Conservation (phyloP, 2,329 filamentous ascomycete genomes). For the Beauveria sp. region DNA sequence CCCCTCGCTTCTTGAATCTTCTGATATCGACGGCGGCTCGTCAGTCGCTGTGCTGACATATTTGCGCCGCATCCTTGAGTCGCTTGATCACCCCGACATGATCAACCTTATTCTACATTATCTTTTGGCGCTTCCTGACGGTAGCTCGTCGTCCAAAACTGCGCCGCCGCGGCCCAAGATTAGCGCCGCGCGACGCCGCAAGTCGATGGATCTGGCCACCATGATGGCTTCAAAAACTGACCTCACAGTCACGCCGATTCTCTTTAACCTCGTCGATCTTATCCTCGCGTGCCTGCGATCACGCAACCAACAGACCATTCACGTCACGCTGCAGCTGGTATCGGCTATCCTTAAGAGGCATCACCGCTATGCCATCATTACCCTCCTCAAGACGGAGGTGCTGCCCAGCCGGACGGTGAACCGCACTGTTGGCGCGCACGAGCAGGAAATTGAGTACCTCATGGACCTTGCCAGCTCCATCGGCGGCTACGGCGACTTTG, state of each 20-base stretch:
- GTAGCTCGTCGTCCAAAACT: conserved; percentile 25
- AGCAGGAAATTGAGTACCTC: conserved; percentile 66
- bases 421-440: conserved; percentile 65
- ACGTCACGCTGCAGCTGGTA: conserved; percentile 79
- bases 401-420: conserved; percentile 44
- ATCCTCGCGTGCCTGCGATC: conserved; percentile 80
- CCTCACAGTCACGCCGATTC: conserved; percentile 64
- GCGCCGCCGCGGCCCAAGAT: conserved; percentile 41
- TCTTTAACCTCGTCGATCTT: conserved; percentile 91
- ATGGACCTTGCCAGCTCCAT: conserved; percentile 61
- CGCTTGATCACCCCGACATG: conserved; percentile 86
- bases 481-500: conserved; percentile 61
- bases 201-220: conserved; percentile 79
- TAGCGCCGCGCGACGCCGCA: conserved; percentile 69
- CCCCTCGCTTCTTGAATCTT: conserved; percentile 90
- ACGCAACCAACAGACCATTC: conserved; percentile 77
- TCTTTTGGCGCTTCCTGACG: conserved; percentile 70
- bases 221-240: conserved; percentile 71
- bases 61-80: conserved; percentile 80
- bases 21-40: conserved; percentile 92
- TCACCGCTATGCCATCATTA: conserved; percentile 75
- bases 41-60: conserved; percentile 95
- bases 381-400: conserved; percentile 61
- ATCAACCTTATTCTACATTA: conserved; percentile 92
- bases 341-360: conserved; percentile 82